Evolutionary conservation across 352 stramenopile genomes (phyloP).

Genomic region (Phytophthora pisi): DNA sequence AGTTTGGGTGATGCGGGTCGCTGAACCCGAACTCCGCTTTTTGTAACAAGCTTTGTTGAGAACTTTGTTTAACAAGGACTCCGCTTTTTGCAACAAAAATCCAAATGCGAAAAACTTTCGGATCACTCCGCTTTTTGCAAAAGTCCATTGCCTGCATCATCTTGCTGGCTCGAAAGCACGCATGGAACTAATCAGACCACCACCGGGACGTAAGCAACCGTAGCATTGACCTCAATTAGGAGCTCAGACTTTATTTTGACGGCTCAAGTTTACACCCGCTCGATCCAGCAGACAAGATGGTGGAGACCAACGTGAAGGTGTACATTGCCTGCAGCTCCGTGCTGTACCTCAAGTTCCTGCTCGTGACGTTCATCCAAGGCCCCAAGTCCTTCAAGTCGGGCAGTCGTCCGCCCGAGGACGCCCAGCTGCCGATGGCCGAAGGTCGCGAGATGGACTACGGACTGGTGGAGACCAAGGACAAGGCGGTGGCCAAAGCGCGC

Average conservation of each 20-base stretch:
- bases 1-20: too few species aligned
- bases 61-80: too few species aligned
- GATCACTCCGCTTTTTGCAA: too few species aligned
- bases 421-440: background rate
- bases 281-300: background rate
- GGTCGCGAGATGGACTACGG: conserved; percentile 40
- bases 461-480: conserved; percentile 33
- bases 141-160: too few species aligned
- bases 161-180: too few species aligned
- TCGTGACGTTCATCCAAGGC: background rate
- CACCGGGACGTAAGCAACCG: too few species aligned
- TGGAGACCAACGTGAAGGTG: background rate
- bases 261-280: background rate
- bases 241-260: background rate
- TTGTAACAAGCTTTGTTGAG: too few species aligned
- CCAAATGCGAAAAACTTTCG: too few species aligned
- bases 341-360: background rate
- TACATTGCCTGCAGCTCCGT: background rate
- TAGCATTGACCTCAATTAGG: too few species aligned
- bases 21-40: too few species aligned
- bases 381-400: background rate
- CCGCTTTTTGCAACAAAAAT: too few species aligned
- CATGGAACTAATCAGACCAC: too few species aligned
- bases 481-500: conserved; percentile 31
- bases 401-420: background rate